Evolutionary conservation across 768 basidiomycete species (phyloP).

Genomic region (Xerocomellus intermedius): DNA sequence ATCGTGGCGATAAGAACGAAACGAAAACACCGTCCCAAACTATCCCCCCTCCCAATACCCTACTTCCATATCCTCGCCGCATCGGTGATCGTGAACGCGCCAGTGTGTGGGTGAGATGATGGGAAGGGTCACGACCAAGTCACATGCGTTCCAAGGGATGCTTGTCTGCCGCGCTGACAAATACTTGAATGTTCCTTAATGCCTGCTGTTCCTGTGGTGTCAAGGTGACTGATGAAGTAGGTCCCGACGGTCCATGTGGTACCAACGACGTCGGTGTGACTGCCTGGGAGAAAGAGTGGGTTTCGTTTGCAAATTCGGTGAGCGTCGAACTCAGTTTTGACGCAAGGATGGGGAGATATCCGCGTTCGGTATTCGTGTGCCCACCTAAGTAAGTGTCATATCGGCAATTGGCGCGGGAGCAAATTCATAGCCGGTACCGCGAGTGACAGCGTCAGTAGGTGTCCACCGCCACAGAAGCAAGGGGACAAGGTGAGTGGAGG

Average conservation of each 20-base stretch:
- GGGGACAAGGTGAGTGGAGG: background rate
- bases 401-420: conserved; percentile 19
- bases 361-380: conserved; percentile 94
- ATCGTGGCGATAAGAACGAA: background rate
- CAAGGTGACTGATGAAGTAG: conserved; percentile 15
- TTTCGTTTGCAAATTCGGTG: conserved; percentile 29
- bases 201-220: conserved; percentile 32
- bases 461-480: conserved; percentile 14
- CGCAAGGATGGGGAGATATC: conserved; percentile 78
- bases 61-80: conserved; percentile 1
- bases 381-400: conserved; percentile 52
- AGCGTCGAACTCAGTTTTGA: conserved; percentile 59
- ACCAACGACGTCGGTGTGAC: conserved; percentile 26
- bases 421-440: conserved; percentile 17
- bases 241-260: conserved; percentile 24
- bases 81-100: background rate
- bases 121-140: background rate
- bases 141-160: conserved; percentile 75
- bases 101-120: background rate
- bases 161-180: conserved; percentile 68
- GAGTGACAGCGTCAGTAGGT: conserved; percentile 7
- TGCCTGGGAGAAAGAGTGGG: background rate
- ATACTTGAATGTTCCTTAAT: conserved; percentile 47
- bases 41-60: background rate
- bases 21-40: background rate